Evolutionary conservation across 352 stramenopile species (phyloP), one percentile per base, ranked within the genome.

Genomic region (Phytophthora sojae): DNA sequence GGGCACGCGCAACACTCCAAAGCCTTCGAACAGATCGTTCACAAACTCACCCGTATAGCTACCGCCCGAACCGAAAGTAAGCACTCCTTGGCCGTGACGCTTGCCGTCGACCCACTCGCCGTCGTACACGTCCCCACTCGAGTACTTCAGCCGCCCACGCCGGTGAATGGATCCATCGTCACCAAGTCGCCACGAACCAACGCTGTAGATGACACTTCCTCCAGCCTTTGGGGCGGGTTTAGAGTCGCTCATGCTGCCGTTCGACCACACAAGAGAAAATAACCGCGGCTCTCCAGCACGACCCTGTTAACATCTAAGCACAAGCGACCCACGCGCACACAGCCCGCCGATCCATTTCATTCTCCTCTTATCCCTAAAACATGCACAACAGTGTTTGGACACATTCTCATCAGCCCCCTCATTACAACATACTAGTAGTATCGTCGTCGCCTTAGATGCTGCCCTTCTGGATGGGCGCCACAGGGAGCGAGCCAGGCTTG

Each of bases 71-170:
- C 57, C 63, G 39, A 93, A 89, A 14, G 71, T 87, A 47, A 94
- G 55, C 11, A 73, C 77, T 25, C 85, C 86, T 59, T 82, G 75
- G 17, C 88, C 86, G 47, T 94, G 83, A 47, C 86, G 85, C 72
- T 93, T 91, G 66, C 85, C 85, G 61, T 96, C 75, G 26, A 94
- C 79, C 91, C 91, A 97, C 59, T 97, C 89, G 61, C 91, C 88
- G 26, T 93, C 86, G 66, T 96, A 97, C 8, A 90, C 52, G 49
- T 96, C 91, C 6, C 90, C 89, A 45, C 79, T 96, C 4, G 85
- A 79, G 57, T 87, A 91, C 35, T 89, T 88, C 19, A 97, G 69
- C 8, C 81, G 79, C 6, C 88, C 87, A 29, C 74, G 82, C 6
- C 90, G 80, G 63, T 93, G 85, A 66, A 97, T 91, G 57, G 71